Base-by-base conservation (phyloP, 805 yeast species). In the Sugiyamaella valdiviana region DNA sequence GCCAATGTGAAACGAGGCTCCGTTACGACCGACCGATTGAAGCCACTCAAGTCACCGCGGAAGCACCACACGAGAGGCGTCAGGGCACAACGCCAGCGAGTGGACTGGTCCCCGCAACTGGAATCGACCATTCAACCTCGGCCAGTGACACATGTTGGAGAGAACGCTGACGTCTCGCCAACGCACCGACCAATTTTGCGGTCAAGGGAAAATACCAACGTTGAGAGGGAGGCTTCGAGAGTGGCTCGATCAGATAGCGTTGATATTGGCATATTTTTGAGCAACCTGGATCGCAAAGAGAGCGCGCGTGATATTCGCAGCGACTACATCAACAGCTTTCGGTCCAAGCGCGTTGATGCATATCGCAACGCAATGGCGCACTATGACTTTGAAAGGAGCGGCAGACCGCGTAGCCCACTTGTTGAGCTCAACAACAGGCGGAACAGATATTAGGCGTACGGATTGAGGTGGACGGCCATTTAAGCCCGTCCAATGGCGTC, bases 401-500 rank as follows among this genome's bases (percentile, higher is more conserved):
- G n/a, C 21, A 5, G 39, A 12, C 32, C 9, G 7, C 32, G 32
- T 10, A 26, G 32, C 14, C 32, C 32, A 10, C 32, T 26, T 10
- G n/a, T 26, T 26, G 32, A 26, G 32, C 32, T 26, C 32, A 7
- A 26, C 32, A 26, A 26, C 7, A 26, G 32, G 32, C 9, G 32
- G 32, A 12, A 26, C 32, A n/a, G n/a, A n/a, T n/a, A n/a, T n/a
- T n/a, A n/a, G n/a, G n/a, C n/a, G n/a, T n/a, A n/a, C 36, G 12
- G 36, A 32, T 32, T 32, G 16, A 7, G 15, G 15, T 32, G 36
- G 16, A 32, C 36, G 5, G 5, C 6, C 15, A 10, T 37, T 20
- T 39, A 41, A 16, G 45, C 41, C 21, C 41, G 14, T 5, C 71
- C 72, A 26, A 68, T 65, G 5, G 53, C 51, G 42, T 68, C 71